Conservation (phyloP, 2,329 filamentous ascomycete species). For the Alternaria brassicae region DNA sequence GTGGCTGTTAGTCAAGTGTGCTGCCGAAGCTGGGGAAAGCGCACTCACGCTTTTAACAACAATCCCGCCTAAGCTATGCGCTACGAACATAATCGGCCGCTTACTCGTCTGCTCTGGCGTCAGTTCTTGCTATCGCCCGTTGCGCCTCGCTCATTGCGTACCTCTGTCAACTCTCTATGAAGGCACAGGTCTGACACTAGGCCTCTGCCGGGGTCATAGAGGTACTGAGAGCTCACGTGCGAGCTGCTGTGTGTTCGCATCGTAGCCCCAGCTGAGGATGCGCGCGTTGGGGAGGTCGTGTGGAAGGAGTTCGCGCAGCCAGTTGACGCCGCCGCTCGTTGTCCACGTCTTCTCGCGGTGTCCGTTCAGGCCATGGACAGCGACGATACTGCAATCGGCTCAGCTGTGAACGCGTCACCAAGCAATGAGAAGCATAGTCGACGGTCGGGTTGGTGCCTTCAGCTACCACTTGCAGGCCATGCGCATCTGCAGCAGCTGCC, state of each 20-base stretch:
- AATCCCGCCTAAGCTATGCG: conserved; percentile 46
- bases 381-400: conserved; percentile 28
- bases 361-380: conserved; percentile 36
- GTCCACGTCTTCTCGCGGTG: conserved; percentile 36
- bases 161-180: conserved; percentile 33
- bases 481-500: conserved; percentile 1
- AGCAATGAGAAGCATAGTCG: conserved; percentile 12
- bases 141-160: too few species aligned
- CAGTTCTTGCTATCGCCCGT: too few species aligned
- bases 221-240: conserved; percentile 27
- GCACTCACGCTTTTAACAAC: conserved; percentile 43
- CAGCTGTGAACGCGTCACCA: conserved; percentile 3
- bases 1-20: conserved; percentile 9
- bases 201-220: conserved; percentile 46
- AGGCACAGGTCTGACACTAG: conserved; percentile 46
- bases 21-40: conserved; percentile 3
- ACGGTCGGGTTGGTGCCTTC: conserved; percentile 18
- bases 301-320: conserved; percentile 34
- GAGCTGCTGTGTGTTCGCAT: conserved; percentile 9
- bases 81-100: conserved; percentile 44
- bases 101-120: conserved; percentile 34
- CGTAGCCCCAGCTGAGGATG: conserved; percentile 49
- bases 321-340: conserved; percentile 23
- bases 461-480: conserved; percentile 20
- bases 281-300: conserved; percentile 40